Percentiles rank a stretch among this genome's conserved stretches.
These are phyloP conservation scores for Dryas integrifolia DNA, from an alignment of 331 rosid species.

Conservation along the genomic window DNA sequence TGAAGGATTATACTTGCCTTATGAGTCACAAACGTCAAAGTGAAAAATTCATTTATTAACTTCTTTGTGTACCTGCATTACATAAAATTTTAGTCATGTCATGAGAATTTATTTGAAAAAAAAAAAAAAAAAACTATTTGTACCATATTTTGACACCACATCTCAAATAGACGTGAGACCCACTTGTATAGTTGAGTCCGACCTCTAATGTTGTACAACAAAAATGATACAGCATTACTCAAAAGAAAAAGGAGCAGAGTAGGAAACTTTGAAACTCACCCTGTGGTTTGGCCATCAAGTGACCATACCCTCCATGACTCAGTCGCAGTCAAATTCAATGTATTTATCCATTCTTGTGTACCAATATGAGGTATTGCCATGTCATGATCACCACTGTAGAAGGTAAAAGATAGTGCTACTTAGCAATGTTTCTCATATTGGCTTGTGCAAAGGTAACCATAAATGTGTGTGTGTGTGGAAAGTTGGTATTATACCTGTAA, in stretches of 20 bases:
- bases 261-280: slow-evolving; percentile 6
- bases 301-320: slow-evolving; percentile 32
- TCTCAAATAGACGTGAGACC: too few species aligned
- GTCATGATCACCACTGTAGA: slow-evolving; percentile 31
- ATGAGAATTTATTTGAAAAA: neutral
- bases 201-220: too few species aligned
- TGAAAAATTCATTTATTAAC: slow-evolving; percentile 2
- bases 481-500: slow-evolving; percentile 17
- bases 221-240: too few species aligned
- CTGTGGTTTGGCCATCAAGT: slow-evolving; percentile 21
- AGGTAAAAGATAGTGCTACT: neutral
- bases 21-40: slow-evolving; percentile 10
- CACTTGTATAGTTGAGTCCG: too few species aligned
- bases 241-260: too few species aligned
- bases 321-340: slow-evolving; percentile 11
- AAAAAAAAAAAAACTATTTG: too few species aligned
- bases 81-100: neutral
- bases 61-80: slow-evolving; percentile 25
- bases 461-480: neutral
- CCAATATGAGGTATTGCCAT: slow-evolving; percentile 29
- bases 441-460: neutral
- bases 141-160: too few species aligned
- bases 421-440: neutral
- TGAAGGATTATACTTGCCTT: slow-evolving; percentile 12
- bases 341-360: slow-evolving; percentile 24